Base-by-base conservation (phyloP, 129 eudicot species). In the Gnaphalium uliginosum region DNA sequence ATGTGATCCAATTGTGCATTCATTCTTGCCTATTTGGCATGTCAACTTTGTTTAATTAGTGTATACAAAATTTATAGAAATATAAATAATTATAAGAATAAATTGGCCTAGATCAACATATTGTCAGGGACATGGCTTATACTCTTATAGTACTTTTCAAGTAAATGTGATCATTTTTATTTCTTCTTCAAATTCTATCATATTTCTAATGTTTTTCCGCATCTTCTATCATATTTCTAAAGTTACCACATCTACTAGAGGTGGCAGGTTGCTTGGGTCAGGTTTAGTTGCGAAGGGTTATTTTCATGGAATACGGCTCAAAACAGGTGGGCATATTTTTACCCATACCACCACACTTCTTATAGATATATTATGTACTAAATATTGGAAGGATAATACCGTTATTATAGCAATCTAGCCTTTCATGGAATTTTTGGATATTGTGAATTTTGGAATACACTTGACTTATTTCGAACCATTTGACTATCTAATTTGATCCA, bases 1-100 rank as follows among this genome's bases (percentile, higher is more conserved):
- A 90, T 93, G 92, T 93, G 83, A 93, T 62, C 64, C 22, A 22
- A 29, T 2, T 76, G 32, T 32, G 65, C 21, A 27, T 39, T 63
- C 24, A 19, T 54, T 54, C 25, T n/a, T 54, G 60, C 60, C 22
- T n/a, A 60, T 73, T 24, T 11, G 22, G 22, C 24, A 37, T 35
- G 26, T 43, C 56, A 33, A 48, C 24, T 22, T 62, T 70, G 24
- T 69, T 51, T 33, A 71, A 18, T 53, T 66, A 73, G 48, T 79
- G 33, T 21, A 39, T 66, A 73, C 25, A 65, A 64, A 30, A 48
- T 39, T 2, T 23, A 56, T 56, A 73, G 29, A 65, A 25, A 26
- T 72, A 26, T 63, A 71, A 27, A 21, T 65, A 72, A 13, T n/a
- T 26, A 72, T 73, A 73, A 66, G 54, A 79, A 79, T 79, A 79